Conservation (phyloP, 176 grass and related monocot species). For the Alloteropsis semialata region DNA sequence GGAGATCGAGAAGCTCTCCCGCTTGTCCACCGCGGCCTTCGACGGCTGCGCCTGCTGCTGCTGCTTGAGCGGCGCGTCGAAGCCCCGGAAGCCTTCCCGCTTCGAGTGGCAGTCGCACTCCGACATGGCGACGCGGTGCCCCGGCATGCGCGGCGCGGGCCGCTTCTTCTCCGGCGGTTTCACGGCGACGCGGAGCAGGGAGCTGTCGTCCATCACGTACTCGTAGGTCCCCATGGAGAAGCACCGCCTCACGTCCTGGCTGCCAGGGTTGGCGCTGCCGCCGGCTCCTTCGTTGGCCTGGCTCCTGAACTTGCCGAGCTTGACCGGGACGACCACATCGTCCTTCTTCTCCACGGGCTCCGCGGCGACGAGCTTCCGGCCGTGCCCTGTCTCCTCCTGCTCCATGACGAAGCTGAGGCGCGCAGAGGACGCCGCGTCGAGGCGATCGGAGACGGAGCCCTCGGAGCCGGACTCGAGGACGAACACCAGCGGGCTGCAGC, state of each 20-base stretch:
- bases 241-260: slow-evolving; percentile 72
- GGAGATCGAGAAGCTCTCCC: slow-evolving; percentile 88
- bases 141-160: slow-evolving; percentile 11
- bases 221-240: slow-evolving; percentile 93
- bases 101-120: slow-evolving; percentile 92
- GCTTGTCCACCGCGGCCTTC: slow-evolving; percentile 31
- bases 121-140: slow-evolving; percentile 65
- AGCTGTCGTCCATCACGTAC: slow-evolving; percentile 85
- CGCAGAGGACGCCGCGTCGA: slow-evolving; percentile 38
- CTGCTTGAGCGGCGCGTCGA: slow-evolving; percentile 30
- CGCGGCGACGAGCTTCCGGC: slow-evolving; percentile 11
- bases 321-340: slow-evolving; percentile 66
- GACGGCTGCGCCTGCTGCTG: not conserved
- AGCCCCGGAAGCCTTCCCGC: slow-evolving; percentile 66
- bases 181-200: slow-evolving; percentile 61
- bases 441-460: slow-evolving; percentile 51
- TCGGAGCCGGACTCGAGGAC: slow-evolving; percentile 71
- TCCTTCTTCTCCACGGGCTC: slow-evolving; percentile 43
- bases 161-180: slow-evolving; percentile 64
- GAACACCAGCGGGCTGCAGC: slow-evolving; percentile 61
- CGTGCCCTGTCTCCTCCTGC: slow-evolving; percentile 22
- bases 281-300: slow-evolving; percentile 31
- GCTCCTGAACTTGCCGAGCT: slow-evolving; percentile 80
- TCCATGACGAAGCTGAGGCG: slow-evolving; percentile 37
- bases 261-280: slow-evolving; percentile 11